A percentile compares a stretch with the other conserved stretches of the same genome.
These are phyloP conservation scores for Neonectria coccinea DNA, from an alignment of 2,329 filamentous ascomycete species.

Conservation along the genomic window DNA sequence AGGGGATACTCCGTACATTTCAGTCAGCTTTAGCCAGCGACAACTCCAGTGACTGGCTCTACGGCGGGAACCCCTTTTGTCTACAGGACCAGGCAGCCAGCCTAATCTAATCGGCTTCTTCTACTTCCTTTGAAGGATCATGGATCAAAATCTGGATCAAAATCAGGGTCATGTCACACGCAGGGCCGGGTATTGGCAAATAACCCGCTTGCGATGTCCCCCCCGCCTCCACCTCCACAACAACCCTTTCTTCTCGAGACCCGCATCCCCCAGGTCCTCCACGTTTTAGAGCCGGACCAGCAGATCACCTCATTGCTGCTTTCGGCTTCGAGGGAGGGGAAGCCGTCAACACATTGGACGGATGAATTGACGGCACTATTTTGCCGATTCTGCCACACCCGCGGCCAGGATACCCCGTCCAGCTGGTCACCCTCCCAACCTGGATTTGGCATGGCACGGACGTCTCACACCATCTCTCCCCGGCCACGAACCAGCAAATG, in stretches of 20 bases:
- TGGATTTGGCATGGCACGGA: slow-evolving; percentile 1
- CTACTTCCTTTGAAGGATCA: not conserved
- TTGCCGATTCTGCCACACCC: slow-evolving; percentile 42
- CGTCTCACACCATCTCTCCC: slow-evolving; percentile 15
- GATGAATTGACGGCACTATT: slow-evolving; percentile 42
- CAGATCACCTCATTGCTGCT: slow-evolving; percentile 32
- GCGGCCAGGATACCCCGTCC: slow-evolving; percentile 30
- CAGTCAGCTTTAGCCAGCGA: not conserved
- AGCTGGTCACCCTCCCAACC: not conserved
- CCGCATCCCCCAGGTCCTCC: slow-evolving; percentile 36
- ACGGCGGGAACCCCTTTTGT: not conserved
- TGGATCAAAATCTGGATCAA: not conserved
- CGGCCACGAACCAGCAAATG: slow-evolving; percentile 2
- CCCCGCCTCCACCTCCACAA: slow-evolving; percentile 3
- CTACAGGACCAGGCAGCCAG: not conserved
- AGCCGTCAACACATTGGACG: slow-evolving; percentile 33
- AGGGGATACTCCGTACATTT: too few relatives aligned
- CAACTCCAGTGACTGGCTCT: not conserved
- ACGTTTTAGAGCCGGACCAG: slow-evolving; percentile 32
- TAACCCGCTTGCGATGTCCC: slow-evolving; percentile 7
- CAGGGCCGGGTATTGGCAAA: slow-evolving; percentile 23
- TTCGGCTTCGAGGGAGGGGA: slow-evolving; percentile 27
- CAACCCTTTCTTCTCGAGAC: slow-evolving; percentile 6
- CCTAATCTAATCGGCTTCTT: not conserved
- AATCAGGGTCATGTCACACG: slow-evolving; percentile 31